Percentiles rank a stretch among this genome's conserved stretches.
phyloP scores from a whole-genome alignment of 192 early-diverging fungal species.

The Coemansia sp. region DNA sequence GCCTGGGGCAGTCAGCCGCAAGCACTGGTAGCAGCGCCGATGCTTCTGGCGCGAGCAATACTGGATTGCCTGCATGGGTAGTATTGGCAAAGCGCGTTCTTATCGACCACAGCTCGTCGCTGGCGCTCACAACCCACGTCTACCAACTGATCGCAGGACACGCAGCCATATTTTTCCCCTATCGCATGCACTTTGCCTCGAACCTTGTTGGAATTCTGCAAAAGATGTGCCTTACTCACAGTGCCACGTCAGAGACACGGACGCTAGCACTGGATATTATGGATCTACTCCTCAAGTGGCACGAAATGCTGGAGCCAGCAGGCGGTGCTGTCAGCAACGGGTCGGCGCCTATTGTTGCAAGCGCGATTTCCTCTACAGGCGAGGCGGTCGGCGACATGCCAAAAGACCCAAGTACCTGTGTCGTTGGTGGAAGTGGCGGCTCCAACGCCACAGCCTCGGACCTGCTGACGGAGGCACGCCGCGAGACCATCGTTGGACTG shows the following conservation, averaged over 20 bases:
- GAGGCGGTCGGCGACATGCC: neutral
- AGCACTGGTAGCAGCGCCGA: neutral
- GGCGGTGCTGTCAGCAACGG: neutral
- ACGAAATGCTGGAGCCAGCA: slow-evolving; percentile 65
- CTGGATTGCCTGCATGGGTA: slow-evolving; percentile 78
- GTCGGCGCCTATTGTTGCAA: neutral
- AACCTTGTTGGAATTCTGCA: slow-evolving; percentile 87
- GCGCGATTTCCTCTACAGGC: neutral
- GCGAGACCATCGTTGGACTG: slow-evolving; percentile 54
- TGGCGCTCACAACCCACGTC: slow-evolving; percentile 86
- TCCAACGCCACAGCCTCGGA: slow-evolving; percentile 8
- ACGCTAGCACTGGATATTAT: slow-evolving; percentile 87
- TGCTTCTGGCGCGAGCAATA: slow-evolving; percentile 8
- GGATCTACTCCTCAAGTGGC: slow-evolving; percentile 92
- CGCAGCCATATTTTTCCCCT: slow-evolving; percentile 87
- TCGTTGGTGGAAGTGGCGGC: neutral
- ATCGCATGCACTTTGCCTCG: slow-evolving; percentile 86
- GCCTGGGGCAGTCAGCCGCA: slow-evolving; percentile 63
- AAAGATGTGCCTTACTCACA: slow-evolving; percentile 85
- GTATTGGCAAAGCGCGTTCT: slow-evolving; percentile 86
- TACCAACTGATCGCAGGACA: slow-evolving; percentile 93
- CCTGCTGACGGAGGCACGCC: slow-evolving; percentile 38
- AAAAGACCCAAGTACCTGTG: neutral
- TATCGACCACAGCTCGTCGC: slow-evolving; percentile 91
- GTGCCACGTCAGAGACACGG: slow-evolving; percentile 83